phyloP scores from a whole-genome alignment of 2,329 filamentous ascomycete species.

The Monilinia aucupariae region DNA sequence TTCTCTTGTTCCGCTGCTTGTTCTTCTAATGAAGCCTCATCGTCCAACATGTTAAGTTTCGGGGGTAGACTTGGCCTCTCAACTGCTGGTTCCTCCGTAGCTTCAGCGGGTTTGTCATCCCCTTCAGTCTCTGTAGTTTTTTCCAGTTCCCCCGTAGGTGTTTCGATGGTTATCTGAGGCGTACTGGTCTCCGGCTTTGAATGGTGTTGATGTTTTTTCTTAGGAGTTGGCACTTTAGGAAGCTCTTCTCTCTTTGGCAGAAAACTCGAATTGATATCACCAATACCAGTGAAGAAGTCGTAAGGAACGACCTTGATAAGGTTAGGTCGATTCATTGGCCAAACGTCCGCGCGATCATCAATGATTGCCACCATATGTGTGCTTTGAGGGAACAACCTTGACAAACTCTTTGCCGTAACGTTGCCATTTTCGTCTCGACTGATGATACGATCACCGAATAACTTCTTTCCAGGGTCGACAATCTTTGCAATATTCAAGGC shows the following conservation, averaged over 20 bases:
- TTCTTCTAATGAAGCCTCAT: slow-evolving; percentile 61
- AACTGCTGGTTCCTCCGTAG: slow-evolving; percentile 13
- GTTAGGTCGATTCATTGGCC: slow-evolving; percentile 84
- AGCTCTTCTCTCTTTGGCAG: slow-evolving; percentile 69
- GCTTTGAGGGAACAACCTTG: slow-evolving; percentile 88
- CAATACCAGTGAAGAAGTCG: slow-evolving; percentile 96
- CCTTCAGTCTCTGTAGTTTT: slow-evolving; percentile 7
- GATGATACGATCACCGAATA: slow-evolving; percentile 92
- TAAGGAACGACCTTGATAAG: slow-evolving; percentile 93
- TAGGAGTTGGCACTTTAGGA: slow-evolving; percentile 26
- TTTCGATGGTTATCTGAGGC: slow-evolving; percentile 13
- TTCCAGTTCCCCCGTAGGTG: background rate
- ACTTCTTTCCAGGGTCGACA: slow-evolving; percentile 80
- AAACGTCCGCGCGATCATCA: slow-evolving; percentile 93
- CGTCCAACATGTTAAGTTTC: slow-evolving; percentile 52
- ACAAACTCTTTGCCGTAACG: slow-evolving; percentile 82
- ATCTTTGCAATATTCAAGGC: slow-evolving; percentile 87
- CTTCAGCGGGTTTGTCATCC: background rate
- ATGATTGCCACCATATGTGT: slow-evolving; percentile 99
- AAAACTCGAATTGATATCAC: slow-evolving; percentile 98
- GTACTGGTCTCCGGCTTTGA: slow-evolving; percentile 16
- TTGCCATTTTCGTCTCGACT: slow-evolving; percentile 96
- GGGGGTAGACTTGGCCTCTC: slow-evolving; percentile 15
- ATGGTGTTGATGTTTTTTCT: slow-evolving; percentile 22
- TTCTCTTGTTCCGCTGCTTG: slow-evolving; percentile 85